Evolutionary conservation across 139 green algal species (phyloP).

Genomic region (Tetradesmus lagerheimii): DNA sequence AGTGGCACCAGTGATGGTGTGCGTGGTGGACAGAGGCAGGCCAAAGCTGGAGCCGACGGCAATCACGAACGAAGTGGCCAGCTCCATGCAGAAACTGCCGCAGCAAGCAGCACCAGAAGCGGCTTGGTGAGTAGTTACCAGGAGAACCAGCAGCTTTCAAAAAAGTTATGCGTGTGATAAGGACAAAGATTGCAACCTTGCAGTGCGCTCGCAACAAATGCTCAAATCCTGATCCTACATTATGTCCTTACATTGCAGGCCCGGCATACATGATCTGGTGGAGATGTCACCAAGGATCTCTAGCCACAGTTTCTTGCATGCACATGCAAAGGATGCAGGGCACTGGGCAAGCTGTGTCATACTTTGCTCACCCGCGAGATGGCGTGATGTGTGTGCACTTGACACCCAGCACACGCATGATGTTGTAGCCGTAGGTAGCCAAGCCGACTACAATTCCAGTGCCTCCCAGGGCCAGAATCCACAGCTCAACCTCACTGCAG

Average conservation of each 20-base stretch:
- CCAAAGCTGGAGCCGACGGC: conserved; percentile 59
- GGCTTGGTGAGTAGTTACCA: no score
- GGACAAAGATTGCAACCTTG: no score
- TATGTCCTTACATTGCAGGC: no score
- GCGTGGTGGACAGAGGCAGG: conserved; percentile 63
- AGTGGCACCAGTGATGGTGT: conserved; percentile 60
- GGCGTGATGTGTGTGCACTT: conserved; percentile 62
- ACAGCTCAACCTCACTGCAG: conserved; percentile 9
- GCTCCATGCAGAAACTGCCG: conserved; percentile 57
- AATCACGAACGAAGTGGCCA: conserved; percentile 65
- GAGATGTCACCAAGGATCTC: no score
- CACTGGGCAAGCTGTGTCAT: conserved; percentile 74
- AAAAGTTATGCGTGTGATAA: no score
- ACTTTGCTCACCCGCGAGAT: conserved; percentile 73
- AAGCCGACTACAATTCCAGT: conserved; percentile 88
- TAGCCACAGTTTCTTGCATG: no score
- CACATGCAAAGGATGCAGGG: no score
- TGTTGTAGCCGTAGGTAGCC: conserved; percentile 71
- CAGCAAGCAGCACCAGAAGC: neutral
- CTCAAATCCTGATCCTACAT: no score
- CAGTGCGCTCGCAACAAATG: no score
- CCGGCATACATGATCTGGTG: no score
- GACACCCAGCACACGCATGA: conserved; percentile 55
- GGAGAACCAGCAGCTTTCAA: no score
- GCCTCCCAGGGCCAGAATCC: conserved; percentile 43